Base-by-base conservation (phyloP, 805 yeast species). In the Pichia nanzhaoensis region DNA sequence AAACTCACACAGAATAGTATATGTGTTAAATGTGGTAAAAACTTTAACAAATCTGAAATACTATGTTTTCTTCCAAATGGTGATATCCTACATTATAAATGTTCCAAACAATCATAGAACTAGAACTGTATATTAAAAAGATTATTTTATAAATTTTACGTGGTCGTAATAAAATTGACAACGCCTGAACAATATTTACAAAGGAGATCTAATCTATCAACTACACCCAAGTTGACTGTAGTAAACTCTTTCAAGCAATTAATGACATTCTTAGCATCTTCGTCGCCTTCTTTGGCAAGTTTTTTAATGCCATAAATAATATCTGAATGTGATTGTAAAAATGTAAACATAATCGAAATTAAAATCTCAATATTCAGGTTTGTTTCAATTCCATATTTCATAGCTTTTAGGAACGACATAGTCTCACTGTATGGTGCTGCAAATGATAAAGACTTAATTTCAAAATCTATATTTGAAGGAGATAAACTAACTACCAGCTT, bases 151-250 rank as follows among this genome's bases (percentile, higher is more conserved):
- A 17, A 18, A 22, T 18, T n/a, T 45, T 60, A 69, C n/a, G 66
- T 67, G 34, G 73, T 64, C 5, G 71, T 60, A 39, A 87, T 68
- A 55, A 85, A 79, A 51, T 71, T 74, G 28, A 84, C 66, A 16
- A 89, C 88, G 47, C 95, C 90, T 1, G 93, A 74, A 62, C 95
- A 86, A 63, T 80, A 87, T 59, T 88, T 84, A 34, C 78, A 77
- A 48, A 85, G 63, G 27, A 74, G 77, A 56, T 87, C 95, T 55
- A 90, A 62, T 14, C 69, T 70, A 3, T 68, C 69, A 33, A 72
- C 67, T 39, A 69, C 71, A 0, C 46, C 53, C 8, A 57, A 50
- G 48, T 77, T 81, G 8, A 60, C 57, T 1, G 42, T 54, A 34
- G 49, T 43, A 82, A 86, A 84, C 19, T 59, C 51, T 3, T 66